Base-by-base conservation (phyloP, 2,329 filamentous ascomycete species). In the Ascochyta rabiei region DNA sequence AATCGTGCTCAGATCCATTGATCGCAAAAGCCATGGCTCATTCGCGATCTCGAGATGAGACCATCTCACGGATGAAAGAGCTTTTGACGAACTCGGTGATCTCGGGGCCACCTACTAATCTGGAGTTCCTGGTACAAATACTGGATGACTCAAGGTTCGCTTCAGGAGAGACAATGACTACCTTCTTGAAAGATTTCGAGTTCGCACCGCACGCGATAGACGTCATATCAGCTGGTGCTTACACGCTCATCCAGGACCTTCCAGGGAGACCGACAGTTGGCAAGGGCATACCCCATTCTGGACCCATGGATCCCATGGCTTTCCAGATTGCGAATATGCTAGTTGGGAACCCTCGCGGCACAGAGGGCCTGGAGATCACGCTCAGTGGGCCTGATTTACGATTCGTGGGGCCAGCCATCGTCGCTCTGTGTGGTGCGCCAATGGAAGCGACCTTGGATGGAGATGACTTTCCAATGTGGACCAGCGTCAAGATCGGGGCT, bases 231-330 rank as follows among this genome's bases (percentile, higher is more conserved):
- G 79, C 79, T 4, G 85, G 85, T 6, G 79, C 82, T 0, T 85
- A 84, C 57, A 86, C 84, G 0, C 72, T 83, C 2, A 76, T 88
- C 1, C 82, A 87, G 67, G 85, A 88, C 56, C 80, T 80, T 41
- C 84, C 84, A 0, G 85, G 81, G 0, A 75, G 86, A n/a, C 80
- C 81, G 3, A 78, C 76, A 0, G 76, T 85, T 2, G 84, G 84
- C 1, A 80, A 81, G 62, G 86, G 85, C 6, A 82, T 88, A 43
- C 81, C 82, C 4, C 82, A 85, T 28, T 79, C 80, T 4, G 85
- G 86, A 0, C 84, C 86, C 0, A 87, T 87, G 84, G 85, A 87
- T 62, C 76, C 80, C 0, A 65, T 87, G n/a, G 79, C 82, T 1
- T 81, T 83, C 40, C 80, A 80, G 21, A 76, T 86, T 24, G 85